A percentile compares a stretch with the other conserved stretches of the same genome.
These are phyloP conservation scores for Marchantia paleacea DNA, from an alignment of 225 moss, liverwort and hornwort genomes.

Conservation along the genomic window DNA sequence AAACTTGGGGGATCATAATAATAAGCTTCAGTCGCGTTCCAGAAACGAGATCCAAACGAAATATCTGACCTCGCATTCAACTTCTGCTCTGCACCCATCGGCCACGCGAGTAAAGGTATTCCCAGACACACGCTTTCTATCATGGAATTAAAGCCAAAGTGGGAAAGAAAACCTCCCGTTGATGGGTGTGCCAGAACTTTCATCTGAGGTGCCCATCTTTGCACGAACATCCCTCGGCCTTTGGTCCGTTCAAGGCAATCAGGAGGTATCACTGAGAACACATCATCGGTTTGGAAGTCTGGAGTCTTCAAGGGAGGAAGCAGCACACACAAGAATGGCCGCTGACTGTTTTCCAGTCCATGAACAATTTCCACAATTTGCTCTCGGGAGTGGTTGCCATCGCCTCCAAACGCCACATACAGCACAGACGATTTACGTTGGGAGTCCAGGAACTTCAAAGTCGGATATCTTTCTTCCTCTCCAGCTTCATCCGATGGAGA, in stretches of 20 bases:
- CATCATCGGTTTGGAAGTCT: not conserved
- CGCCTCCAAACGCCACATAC: constrained; percentile 36
- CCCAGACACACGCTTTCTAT: constrained; percentile 36
- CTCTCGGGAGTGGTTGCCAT: constrained; percentile 15
- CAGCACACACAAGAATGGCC: constrained; percentile 48
- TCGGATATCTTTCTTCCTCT: constrained; percentile 3
- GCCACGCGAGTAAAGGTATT: constrained; percentile 38
- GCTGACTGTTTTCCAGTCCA: constrained; percentile 44
- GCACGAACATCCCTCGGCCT: constrained; percentile 22
- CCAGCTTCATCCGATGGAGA: not conserved
- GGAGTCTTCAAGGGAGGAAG: not conserved
- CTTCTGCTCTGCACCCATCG: constrained; percentile 30
- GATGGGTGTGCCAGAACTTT: constrained; percentile 34
- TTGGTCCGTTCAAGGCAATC: constrained; percentile 11
- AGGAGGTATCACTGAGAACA: constrained; percentile 15
- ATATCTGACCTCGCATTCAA: not conserved
- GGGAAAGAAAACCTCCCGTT: constrained; percentile 37
- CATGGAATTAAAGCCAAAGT: constrained; percentile 37
- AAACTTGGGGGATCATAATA: not conserved
- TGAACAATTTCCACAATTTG: constrained; percentile 45
- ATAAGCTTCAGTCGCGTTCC: no score
- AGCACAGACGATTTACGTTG: constrained; percentile 36
- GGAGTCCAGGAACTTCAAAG: constrained; percentile 33
- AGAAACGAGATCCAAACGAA: not conserved
- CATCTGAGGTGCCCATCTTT: constrained; percentile 29